Conservation (phyloP, 768 basidiomycete genomes). For the Leccinum longicurvipes region DNA sequence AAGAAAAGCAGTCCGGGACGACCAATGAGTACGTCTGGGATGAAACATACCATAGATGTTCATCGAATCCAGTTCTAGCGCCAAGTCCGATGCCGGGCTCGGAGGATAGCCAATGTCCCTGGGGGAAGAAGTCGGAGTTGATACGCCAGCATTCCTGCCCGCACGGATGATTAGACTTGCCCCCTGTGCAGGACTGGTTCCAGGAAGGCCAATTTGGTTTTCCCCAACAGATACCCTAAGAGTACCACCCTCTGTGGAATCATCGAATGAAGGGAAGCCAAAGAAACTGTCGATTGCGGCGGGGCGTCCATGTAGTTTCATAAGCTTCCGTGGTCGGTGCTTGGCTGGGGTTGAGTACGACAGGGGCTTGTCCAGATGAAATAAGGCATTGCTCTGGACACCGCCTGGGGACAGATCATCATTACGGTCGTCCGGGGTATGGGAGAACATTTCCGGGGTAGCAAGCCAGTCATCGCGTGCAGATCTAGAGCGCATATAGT, state of each 20-base stretch:
- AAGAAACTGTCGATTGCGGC: background rate
- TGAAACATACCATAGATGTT: constrained; percentile 28
- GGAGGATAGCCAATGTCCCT: background rate
- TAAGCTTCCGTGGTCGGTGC: constrained; percentile 1
- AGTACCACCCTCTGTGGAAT: background rate
- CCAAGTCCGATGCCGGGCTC: constrained; percentile 22
- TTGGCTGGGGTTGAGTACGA: constrained; percentile 27
- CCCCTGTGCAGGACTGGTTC: constrained; percentile 10
- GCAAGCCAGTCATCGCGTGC: constrained; percentile 12
- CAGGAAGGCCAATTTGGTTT: constrained; percentile 7
- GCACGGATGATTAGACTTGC: background rate
- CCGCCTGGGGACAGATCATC: background rate
- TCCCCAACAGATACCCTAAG: constrained; percentile 5
- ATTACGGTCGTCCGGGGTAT: background rate
- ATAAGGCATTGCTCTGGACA: constrained; percentile 7
- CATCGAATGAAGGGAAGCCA: background rate
- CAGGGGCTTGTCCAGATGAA: constrained; percentile 22
- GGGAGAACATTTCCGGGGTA: constrained; percentile 9
- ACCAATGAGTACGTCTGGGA: background rate
- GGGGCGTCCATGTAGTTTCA: background rate
- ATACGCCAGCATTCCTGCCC: background rate
- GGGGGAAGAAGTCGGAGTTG: background rate
- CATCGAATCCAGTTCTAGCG: constrained; percentile 21
- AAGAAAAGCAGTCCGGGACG: background rate
- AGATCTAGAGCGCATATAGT: constrained; percentile 26